phyloP scores from a whole-genome alignment of 257 asterid species.

The Pogostemon cablin region DNA sequence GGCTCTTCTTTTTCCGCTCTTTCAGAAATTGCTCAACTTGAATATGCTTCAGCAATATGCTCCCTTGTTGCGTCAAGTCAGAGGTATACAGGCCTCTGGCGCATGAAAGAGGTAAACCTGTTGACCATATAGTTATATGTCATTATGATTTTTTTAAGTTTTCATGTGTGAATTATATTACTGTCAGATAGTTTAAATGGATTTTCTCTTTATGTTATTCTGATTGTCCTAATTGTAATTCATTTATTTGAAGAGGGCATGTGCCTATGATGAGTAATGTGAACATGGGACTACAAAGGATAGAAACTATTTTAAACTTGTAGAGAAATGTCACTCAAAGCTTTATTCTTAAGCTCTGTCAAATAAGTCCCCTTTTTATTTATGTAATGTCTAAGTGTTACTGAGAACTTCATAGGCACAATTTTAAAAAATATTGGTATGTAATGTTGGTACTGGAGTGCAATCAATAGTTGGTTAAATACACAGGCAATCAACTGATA shows the following conservation, averaged over 20 bases:
- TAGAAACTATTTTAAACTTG: constrained; percentile 19
- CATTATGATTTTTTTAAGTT: background rate
- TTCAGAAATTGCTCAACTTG: constrained; percentile 44
- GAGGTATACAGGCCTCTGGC: constrained; percentile 85
- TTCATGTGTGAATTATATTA: constrained; percentile 1
- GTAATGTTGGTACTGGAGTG: constrained; percentile 16
- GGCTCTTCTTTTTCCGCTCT: constrained; percentile 66
- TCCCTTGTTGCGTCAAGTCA: constrained; percentile 74
- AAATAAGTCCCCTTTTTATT: background rate
- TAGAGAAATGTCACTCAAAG: constrained; percentile 1
- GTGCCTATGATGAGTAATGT: constrained; percentile 1
- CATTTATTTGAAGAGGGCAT: constrained; percentile 17
- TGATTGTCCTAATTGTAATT: constrained; percentile 21
- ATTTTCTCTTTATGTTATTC: constrained; percentile 14
- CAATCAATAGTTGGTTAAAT: constrained; percentile 17
- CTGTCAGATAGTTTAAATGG: background rate
- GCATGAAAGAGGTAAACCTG: constrained; percentile 75
- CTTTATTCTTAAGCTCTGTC: constrained; percentile 21
- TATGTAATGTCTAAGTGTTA: background rate
- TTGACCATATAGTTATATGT: background rate
- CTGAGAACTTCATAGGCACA: constrained; percentile 8
- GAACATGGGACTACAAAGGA: background rate
- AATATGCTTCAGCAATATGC: constrained; percentile 64
- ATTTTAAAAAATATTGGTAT: background rate
- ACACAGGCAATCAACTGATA: constrained; percentile 33